These are phyloP conservation scores for Pholiota conissans DNA, from an alignment of 768 basidiomycete species.

Conservation along the genomic window DNA sequence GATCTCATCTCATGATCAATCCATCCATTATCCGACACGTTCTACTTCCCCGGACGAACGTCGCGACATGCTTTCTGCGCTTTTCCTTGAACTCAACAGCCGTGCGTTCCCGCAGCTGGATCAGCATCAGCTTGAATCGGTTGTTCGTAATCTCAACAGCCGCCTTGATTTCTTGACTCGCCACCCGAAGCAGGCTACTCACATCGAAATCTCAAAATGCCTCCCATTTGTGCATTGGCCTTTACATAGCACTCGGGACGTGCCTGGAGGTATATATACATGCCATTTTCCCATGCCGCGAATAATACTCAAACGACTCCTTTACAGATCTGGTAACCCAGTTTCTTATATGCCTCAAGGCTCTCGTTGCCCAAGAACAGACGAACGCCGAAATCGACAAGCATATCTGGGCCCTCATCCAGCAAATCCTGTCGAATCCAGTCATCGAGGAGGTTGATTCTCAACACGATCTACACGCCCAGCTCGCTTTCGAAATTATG, in stretches of 20 bases:
- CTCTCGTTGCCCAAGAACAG: background rate
- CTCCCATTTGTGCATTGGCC: conserved; percentile 9
- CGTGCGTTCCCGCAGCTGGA: conserved; percentile 13
- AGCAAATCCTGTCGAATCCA: background rate
- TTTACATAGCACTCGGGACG: background rate
- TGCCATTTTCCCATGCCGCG: background rate
- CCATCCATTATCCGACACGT: background rate
- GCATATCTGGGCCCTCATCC: conserved; percentile 1
- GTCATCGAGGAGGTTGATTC: conserved; percentile 1
- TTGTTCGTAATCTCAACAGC: conserved; percentile 9
- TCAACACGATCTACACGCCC: background rate
- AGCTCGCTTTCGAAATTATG: conserved; percentile 6
- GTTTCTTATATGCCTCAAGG: conserved; percentile 2
- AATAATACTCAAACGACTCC: background rate
- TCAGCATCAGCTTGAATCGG: conserved; percentile 7
- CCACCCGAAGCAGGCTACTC: background rate
- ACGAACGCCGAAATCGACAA: background rate
- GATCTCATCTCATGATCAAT: background rate
- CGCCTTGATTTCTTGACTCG: conserved; percentile 3
- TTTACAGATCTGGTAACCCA: background rate
- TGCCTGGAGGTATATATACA: conserved; percentile 5
- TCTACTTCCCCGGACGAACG: conserved; percentile 4
- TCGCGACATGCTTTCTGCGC: conserved; percentile 8
- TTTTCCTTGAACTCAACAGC: conserved; percentile 15
- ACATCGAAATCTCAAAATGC: background rate